phyloP scores from a whole-genome alignment of 148 eudicot species.

The Spergularia bocconei region DNA sequence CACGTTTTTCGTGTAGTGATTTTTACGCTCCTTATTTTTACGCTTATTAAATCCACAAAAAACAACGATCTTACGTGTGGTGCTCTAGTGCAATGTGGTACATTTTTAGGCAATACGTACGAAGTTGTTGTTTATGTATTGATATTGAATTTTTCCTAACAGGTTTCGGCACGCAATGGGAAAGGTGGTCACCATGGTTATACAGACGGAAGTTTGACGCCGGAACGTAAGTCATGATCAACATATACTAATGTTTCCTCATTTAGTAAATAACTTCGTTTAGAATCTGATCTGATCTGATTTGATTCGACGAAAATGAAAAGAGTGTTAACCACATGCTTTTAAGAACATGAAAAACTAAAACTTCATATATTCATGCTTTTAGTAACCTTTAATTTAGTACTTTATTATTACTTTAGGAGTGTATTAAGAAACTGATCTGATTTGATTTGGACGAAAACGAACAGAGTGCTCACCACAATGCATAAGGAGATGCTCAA shows the following conservation, averaged over 20 bases:
- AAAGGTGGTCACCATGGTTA: background rate
- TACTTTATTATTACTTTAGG: too few relatives aligned
- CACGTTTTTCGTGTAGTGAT: too few relatives aligned
- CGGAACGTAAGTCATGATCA: constrained; percentile 9
- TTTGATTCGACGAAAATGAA: background rate
- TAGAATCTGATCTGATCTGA: background rate
- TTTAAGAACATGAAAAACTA: too few relatives aligned
- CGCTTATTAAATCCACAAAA: too few relatives aligned
- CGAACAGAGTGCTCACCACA: constrained; percentile 22
- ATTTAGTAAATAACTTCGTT: background rate
- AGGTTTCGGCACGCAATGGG: constrained; percentile 17
- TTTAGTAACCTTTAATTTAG: too few relatives aligned
- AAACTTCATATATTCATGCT: too few relatives aligned
- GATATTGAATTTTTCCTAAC: background rate
- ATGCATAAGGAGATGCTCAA: constrained; percentile 27
- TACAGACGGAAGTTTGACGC: constrained; percentile 12
- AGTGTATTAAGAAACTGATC: background rate
- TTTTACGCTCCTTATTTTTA: too few relatives aligned
- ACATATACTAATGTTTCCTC: background rate
- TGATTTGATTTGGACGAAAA: background rate
- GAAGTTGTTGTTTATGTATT: background rate
- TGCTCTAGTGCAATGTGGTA: background rate
- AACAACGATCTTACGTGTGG: too few relatives aligned
- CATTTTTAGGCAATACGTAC: background rate
- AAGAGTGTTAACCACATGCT: too few relatives aligned